Evolutionary conservation across 169 alveolate genomes (phyloP), one percentile per base, ranked within the genome.

Genomic region (Plasmodium billcollinsi): DNA sequence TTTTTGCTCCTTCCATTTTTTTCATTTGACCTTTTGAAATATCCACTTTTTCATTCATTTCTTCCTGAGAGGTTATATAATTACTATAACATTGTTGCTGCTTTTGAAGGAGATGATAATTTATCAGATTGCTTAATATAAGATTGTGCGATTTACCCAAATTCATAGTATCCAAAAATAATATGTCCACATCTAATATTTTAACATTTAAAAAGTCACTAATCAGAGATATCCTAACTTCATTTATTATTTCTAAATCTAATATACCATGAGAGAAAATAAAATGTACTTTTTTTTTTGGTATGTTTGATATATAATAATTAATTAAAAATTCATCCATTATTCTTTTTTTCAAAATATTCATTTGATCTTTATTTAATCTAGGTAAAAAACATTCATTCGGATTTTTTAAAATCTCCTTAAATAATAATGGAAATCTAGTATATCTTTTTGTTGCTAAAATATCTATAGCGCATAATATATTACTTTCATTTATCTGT

Each of bases 281-380:
- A 76, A 76, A 76, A 65, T 76, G 33, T 1, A 76, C 89, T 76
- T 63, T 76, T 47, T 76, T 52, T 69, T 76, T 76, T n/a, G 89
- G 89, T 49, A 76, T 76, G 12, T 59, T 76, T 1, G 89, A 76
- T 15, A 71, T 26, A 50, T 76, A 76, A 24, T 76, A 76, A 65
- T 76, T 76, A 4, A 76, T 76, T 21, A 76, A 47, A 63, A 76
- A 76, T 7, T 76, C 89, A 76, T 76, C 78, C 11, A 66, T 21
- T 50, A 76, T 63, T 65, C 76, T 52, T 63, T 76, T 76, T 65
- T 76, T 76, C 45, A 76, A 63, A 24, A 76, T 76, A 8, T 49
- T 14, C 52, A 66, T 76, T 65, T 76, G 14, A 65, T 76, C 11
- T 21, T 14, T 21, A 26, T 63, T 26, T 50, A 76, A 65, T 1